These are phyloP conservation scores for Cytospora piceae DNA, from an alignment of 2,329 filamentous ascomycete species.

Conservation along the genomic window DNA sequence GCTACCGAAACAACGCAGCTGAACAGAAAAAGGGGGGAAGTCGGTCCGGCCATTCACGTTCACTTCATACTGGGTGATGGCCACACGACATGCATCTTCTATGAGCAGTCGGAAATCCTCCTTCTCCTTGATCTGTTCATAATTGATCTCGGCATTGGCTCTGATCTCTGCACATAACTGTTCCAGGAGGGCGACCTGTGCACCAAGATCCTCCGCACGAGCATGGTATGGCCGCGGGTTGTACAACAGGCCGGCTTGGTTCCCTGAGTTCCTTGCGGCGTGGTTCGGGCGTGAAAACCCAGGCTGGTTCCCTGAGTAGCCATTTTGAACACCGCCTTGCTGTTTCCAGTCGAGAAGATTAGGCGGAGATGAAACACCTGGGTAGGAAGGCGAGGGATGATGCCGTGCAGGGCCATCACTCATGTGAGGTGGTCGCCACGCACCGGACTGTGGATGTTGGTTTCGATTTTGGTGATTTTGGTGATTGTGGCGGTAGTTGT, in stretches of 20 bases:
- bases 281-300: constrained; percentile 30
- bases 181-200: constrained; percentile 55
- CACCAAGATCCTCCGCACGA: constrained; percentile 50
- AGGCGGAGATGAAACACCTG: constrained; percentile 34
- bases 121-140: constrained; percentile 68
- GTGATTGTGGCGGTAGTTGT: constrained; percentile 39
- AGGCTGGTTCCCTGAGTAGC: constrained; percentile 27
- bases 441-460: constrained; percentile 42
- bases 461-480: constrained; percentile 37
- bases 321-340: constrained; percentile 28
- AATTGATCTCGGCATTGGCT: constrained; percentile 63
- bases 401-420: constrained; percentile 36
- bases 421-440: constrained; percentile 37
- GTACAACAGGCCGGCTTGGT: constrained; percentile 31
- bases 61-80: constrained; percentile 58
- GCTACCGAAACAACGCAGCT: constrained; percentile 80
- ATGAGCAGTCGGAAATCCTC: constrained; percentile 69
- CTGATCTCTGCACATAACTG: constrained; percentile 54
- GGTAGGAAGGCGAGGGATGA: constrained; percentile 40
- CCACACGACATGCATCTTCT: constrained; percentile 65
- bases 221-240: constrained; percentile 39
- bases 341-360: constrained; percentile 38
- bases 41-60: constrained; percentile 43
- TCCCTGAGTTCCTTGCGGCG: constrained; percentile 16
- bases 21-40: constrained; percentile 61